These are phyloP conservation scores for Trichophyton simii DNA, from an alignment of 2,329 filamentous ascomycete species.

Conservation along the genomic window DNA sequence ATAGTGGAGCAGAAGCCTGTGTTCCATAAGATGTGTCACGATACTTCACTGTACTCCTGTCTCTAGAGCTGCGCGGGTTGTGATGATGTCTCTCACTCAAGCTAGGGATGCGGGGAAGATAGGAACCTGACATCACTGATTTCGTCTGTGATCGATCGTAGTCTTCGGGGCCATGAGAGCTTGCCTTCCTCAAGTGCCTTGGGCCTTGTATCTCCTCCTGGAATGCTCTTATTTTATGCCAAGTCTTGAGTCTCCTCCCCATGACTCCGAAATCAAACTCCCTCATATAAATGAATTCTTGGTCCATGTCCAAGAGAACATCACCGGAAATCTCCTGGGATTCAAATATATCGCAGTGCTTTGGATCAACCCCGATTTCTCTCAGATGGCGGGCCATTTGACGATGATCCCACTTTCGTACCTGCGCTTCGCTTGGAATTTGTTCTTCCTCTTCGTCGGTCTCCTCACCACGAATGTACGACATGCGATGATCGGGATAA, in stretches of 20 bases:
- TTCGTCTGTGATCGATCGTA: slow-evolving; percentile 31
- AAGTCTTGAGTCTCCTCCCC: slow-evolving; percentile 77
- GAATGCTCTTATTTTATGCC: slow-evolving; percentile 87
- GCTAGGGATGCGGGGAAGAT: slow-evolving; percentile 34
- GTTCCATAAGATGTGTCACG: slow-evolving; percentile 14
- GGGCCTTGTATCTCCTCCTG: slow-evolving; percentile 70
- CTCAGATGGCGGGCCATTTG: slow-evolving; percentile 85
- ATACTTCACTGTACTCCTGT: slow-evolving; percentile 8
- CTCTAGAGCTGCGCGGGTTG: slow-evolving; percentile 8
- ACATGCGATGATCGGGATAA: slow-evolving; percentile 61
- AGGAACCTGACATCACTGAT: slow-evolving; percentile 25
- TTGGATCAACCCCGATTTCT: slow-evolving; percentile 68
- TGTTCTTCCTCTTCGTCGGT: slow-evolving; percentile 78
- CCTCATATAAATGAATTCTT: slow-evolving; percentile 88
- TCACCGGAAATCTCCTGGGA: slow-evolving; percentile 95
- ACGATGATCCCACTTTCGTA: slow-evolving; percentile 64
- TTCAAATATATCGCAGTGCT: slow-evolving; percentile 84
- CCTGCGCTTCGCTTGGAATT: slow-evolving; percentile 57
- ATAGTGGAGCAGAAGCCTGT: slow-evolving; percentile 29
- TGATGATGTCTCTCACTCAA: slow-evolving; percentile 18
- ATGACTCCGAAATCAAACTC: slow-evolving; percentile 89
- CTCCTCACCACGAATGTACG: slow-evolving; percentile 77
- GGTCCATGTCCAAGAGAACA: slow-evolving; percentile 86
- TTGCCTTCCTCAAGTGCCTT: slow-evolving; percentile 31
- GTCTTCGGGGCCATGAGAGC: slow-evolving; percentile 36